Base-by-base conservation (phyloP, 1,284 basidiomycete genomes). In the Malassezia japonica region DNA sequence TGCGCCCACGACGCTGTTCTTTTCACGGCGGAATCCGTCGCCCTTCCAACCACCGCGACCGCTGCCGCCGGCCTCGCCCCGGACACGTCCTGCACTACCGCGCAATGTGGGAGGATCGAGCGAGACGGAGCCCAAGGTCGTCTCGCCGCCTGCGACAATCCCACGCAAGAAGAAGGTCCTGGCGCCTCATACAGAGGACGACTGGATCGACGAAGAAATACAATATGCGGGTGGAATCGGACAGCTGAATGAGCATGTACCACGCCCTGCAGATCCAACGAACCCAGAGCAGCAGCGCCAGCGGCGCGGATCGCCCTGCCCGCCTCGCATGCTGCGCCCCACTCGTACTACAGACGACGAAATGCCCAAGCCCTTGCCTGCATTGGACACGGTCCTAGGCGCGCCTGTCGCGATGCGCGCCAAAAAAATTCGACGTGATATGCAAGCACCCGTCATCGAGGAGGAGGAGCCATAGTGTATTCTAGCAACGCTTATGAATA, bases 191-290 rank as follows among this genome's bases (percentile, higher is more conserved):
- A 6, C 35, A 15, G 50, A 54, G 6, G 51, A 48, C 34, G 51
- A 48, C 23, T 54, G 51, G 51, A 40, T 54, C 21, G 51, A 54
- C 23, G 46, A 48, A 8, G 50, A 53, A 9, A 23, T 12, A 6
- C 16, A 31, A 7, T 39, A 21, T 21, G 25, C 25, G 15, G 46
- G 51, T 20, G 34, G 35, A 1, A 6, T 53, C 10, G 50, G 45
- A 1, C 51, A 54, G 35, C 40, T 1, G 10, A 28, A 27, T 12
- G 38, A 28, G 16, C 21, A 10, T 33, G 32, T 7, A 9, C 2
- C 9, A 13, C 6, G 16, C n/a, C 3, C 13, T n/a, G 6, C n/a
- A 2, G 32, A 33, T n/a, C 16, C 15, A n/a, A 15, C 16, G 32
- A n/a, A 16, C 10, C 32, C 13, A 6, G 32, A n/a, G 16, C 15